A percentile compares a stretch with the other conserved stretches of the same genome.
Conservation (phyloP, 2,329 filamentous ascomycete genomes). For the Uncinocarpus reesii region DNA sequence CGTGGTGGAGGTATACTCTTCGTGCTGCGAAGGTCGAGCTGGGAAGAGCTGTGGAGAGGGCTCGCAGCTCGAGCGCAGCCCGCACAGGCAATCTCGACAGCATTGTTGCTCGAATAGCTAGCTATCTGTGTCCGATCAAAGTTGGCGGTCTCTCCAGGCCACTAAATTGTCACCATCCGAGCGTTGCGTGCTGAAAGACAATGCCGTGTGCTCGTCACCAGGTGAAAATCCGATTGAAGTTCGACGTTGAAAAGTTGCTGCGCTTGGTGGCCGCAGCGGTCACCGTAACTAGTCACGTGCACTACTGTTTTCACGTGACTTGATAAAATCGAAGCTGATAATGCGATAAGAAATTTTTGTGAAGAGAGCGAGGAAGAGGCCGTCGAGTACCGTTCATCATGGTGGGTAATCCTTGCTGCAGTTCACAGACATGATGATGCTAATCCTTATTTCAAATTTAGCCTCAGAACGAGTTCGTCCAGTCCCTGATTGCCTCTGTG, state of each 20-base stretch:
- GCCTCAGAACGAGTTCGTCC: slow-evolving; percentile 39
- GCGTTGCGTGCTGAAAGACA: background rate
- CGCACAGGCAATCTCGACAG: slow-evolving; percentile 28
- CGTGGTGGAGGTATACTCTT: slow-evolving; percentile 36
- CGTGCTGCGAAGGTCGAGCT: slow-evolving; percentile 13
- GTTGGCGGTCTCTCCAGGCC: background rate
- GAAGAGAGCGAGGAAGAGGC: background rate
- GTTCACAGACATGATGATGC: too few relatives aligned
- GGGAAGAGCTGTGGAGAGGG: slow-evolving; percentile 7
- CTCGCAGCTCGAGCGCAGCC: slow-evolving; percentile 21
- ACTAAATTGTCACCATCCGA: background rate
- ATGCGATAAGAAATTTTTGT: slow-evolving; percentile 7
- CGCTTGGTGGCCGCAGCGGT: slow-evolving; percentile 8
- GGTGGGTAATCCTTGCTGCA: slow-evolving; percentile 17
- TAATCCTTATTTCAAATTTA: slow-evolving; percentile 12
- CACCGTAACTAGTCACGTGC: slow-evolving; percentile 1
- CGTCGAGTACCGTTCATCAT: slow-evolving; percentile 14
- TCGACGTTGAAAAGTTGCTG: background rate
- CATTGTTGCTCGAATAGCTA: slow-evolving; percentile 22
- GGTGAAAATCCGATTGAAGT: background rate
- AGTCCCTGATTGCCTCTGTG: slow-evolving; percentile 11
- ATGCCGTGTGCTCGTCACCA: background rate
- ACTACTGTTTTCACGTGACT: background rate
- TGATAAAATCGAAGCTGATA: slow-evolving; percentile 4
- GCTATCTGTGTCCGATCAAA: background rate